Evolutionary conservation across 2,329 filamentous ascomycete genomes (phyloP).

Genomic region (Penicillium oxalicum): DNA sequence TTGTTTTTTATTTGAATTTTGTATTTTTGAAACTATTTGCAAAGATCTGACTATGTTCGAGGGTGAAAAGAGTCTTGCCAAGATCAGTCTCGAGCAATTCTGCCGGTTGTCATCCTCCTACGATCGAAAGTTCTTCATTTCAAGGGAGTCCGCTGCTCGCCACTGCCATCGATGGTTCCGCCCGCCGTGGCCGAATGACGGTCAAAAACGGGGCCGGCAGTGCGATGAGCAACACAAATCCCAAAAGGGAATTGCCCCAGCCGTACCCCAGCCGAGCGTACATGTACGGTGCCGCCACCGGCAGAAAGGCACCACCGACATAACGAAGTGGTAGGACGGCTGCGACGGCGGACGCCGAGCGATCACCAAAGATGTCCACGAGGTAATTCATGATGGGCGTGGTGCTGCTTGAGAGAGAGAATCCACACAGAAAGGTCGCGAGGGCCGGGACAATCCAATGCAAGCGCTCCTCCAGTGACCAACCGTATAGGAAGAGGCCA

Average conservation of each 20-base stretch:
- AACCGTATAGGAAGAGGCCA: neutral
- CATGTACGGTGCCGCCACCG: neutral
- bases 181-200: too few relatives aligned
- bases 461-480: neutral
- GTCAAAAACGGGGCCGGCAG: too few relatives aligned
- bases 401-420: neutral
- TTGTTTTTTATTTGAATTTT: too few relatives aligned
- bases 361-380: neutral
- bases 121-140: too few relatives aligned
- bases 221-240: neutral
- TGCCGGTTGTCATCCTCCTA: too few relatives aligned
- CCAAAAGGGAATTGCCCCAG: neutral
- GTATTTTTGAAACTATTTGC: too few relatives aligned
- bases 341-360: neutral
- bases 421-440: neutral
- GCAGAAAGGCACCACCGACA: neutral
- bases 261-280: neutral
- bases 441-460: neutral
- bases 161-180: too few relatives aligned
- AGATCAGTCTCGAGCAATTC: too few relatives aligned
- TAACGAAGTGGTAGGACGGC: neutral
- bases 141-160: too few relatives aligned
- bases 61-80: too few relatives aligned
- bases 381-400: neutral
- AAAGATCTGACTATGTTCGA: too few relatives aligned